phyloP scores from a whole-genome alignment of 306 rosid species.

The Elaeagnus macrophylla region DNA sequence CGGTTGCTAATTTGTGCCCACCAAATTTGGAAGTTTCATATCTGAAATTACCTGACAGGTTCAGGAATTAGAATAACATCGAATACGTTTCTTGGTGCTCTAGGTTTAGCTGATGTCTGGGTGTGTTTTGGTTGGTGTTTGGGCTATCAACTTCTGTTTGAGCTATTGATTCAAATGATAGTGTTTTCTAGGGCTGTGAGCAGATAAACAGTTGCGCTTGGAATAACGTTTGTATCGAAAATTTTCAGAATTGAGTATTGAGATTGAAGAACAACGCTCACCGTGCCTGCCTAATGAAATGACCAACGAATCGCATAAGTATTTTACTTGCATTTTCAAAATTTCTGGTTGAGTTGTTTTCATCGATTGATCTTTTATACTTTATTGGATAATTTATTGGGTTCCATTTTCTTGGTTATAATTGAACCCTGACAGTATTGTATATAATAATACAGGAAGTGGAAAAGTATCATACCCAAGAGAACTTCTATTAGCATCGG shows the following conservation, averaged over 20 bases:
- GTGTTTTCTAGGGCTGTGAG: slow-evolving; percentile 21
- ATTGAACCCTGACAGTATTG: slow-evolving; percentile 15
- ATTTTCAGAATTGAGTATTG: slow-evolving; percentile 59
- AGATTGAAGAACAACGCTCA: slow-evolving; percentile 35
- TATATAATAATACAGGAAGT: slow-evolving; percentile 51
- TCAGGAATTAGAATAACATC: slow-evolving; percentile 16
- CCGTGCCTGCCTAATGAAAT: slow-evolving; percentile 29
- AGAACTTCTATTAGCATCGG: slow-evolving; percentile 67
- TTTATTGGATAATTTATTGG: slow-evolving; percentile 1
- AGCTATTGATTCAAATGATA: slow-evolving; percentile 17
- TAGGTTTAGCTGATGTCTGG: slow-evolving; percentile 1
- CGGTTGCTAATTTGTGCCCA: slow-evolving; percentile 13
- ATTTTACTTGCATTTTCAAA: slow-evolving; percentile 18
- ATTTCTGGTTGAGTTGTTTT: background rate
- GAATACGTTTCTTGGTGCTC: slow-evolving; percentile 9
- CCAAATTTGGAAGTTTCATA: slow-evolving; percentile 10
- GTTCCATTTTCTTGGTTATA: slow-evolving; percentile 1
- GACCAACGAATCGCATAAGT: slow-evolving; percentile 49
- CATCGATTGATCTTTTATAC: background rate
- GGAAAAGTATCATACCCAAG: slow-evolving; percentile 48
- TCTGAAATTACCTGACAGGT: slow-evolving; percentile 12
- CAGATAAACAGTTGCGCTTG: slow-evolving; percentile 18
- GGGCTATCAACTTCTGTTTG: slow-evolving; percentile 13
- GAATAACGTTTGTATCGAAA: slow-evolving; percentile 20
- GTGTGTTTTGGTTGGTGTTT: too few relatives aligned